phyloP scores from a whole-genome alignment of 768 basidiomycete species.

The Cystobasidium onofrii region DNA sequence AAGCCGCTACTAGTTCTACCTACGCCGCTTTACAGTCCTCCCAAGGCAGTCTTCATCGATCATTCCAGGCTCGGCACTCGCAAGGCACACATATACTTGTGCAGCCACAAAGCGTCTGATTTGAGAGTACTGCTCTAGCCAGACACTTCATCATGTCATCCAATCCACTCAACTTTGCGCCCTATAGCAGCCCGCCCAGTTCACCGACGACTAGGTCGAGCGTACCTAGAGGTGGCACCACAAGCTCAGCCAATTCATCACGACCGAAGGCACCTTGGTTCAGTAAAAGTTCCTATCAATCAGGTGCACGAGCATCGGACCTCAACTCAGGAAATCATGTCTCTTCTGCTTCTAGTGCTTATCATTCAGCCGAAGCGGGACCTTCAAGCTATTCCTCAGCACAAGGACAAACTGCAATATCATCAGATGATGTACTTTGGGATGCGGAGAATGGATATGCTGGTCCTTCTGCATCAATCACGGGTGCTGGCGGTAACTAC shows the following conservation, averaged over 20 bases:
- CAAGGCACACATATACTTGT: no score
- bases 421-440: constrained; percentile 21
- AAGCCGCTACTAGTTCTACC: no score
- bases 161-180: constrained; percentile 14
- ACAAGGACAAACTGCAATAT: background rate
- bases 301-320: constrained; percentile 8
- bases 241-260: background rate
- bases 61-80: no score
- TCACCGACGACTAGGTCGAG: background rate
- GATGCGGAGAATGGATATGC: constrained; percentile 22
- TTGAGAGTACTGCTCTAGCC: background rate
- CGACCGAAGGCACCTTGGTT: constrained; percentile 28
- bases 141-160: background rate
- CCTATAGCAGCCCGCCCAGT: constrained; percentile 1
- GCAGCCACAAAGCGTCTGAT: background rate
- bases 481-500: background rate
- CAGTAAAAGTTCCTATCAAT: constrained; percentile 13
- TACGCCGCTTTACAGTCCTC: no score
- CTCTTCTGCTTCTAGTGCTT: background rate
- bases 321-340: background rate
- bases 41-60: no score
- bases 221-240: background rate
- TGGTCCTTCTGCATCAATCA: background rate
- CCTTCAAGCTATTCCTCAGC: background rate
- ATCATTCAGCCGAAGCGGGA: constrained; percentile 9